Evolutionary conservation across 2,329 filamentous ascomycete species (phyloP), one percentile per base, ranked within the genome.

Genomic region (Alternaria panax): DNA sequence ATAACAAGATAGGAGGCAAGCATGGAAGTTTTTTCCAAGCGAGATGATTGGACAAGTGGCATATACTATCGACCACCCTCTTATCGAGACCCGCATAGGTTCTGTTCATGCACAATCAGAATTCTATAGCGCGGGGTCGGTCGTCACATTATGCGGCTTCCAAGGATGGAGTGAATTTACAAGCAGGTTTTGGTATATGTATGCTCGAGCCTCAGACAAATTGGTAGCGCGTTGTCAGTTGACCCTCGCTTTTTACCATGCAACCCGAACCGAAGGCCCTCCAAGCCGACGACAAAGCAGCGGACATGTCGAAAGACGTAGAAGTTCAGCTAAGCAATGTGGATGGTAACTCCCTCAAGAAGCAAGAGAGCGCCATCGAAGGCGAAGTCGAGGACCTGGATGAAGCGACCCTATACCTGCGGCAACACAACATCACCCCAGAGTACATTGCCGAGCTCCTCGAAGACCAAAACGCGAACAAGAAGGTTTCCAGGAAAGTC

Each of bases 351-450:
- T 45, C 54, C 6, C 47, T 60, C 24, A 48, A 53, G 14, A 46
- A 42, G 20, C 27, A 60, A 25, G 40, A 32, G 11, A 58, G 32
- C 14, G 14, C 12, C 4, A 48, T 41, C 2, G 51, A 43, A 24
- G 74, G 76, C 24, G 69, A 78, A 32, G 64, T 76, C 34, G 59
- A 68, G 7, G 76, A 81, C 28, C 79, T 85, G 16, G 84, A 85
- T 64, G 80, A 82, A 55, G 81, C 80, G 4, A 82, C 81, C 47
- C 63, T 81, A 30, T 86, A 85, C 60, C 78, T 86, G 0, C 78
- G 77, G n/a, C 74, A 84, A 47, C 76, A 85, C 70, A 80, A 80
- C 57, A 80, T 83, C 64, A 79, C 74, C 5, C 70, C 78, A 11
- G 73, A 78, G 12, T 78, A 81, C 32, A 68, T 85, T 3, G 74